Base-by-base conservation (phyloP, 176 grass and related monocot genomes). In the Panicum miliaceum region DNA sequence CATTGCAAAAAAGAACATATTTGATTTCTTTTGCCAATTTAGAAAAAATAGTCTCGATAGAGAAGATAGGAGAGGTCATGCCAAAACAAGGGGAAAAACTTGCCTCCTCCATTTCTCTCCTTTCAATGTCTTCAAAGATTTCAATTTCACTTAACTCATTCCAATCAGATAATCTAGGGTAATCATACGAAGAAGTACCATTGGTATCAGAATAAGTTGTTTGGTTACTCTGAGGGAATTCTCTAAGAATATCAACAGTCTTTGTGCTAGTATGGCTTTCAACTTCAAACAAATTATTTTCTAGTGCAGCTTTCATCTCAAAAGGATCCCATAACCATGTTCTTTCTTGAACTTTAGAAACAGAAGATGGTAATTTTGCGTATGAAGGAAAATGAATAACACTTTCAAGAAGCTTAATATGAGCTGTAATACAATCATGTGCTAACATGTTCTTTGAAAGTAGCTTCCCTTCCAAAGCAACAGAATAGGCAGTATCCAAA, bases 391-490 rank as follows among this genome's bases (percentile, higher is more conserved):
- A 95, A 74, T 94, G 76, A 46, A 95, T 79, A 83, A 94, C 57
- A 32, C 64, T 92, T 93, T 95, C 96, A 74, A 98, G 89, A 91
- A 98, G 93, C 77, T 79, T 90, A 82, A 94, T 84, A 89, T 95
- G 83, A 87, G 80, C 78, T 67, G 60, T 71, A 78, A 98, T 83
- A 76, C 90, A 98, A 77, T 98, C 93, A 89, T 84, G 92, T 51
- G 89, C 93, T 87, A 95, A 84, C 93, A 95, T 98, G 82, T 95
- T 88, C 82, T 90, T 91, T 37, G 96, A 87, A 63, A 94, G 87
- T 75, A 90, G 68, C 80, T 89, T 92, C 34, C 87, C 93, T 73
- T 90, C 64, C 25, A 75, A 83, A 85, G 91, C 89, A 88, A 92
- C 91, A 69, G 83, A 85, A 86, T 86, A 83, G 65, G 87, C 93